A percentile compares a stretch with the other conserved stretches of the same genome.
Evolutionary conservation across 495 filamentous ascomycete species (phyloP).

Genomic region (Daldinia caldariorum): DNA sequence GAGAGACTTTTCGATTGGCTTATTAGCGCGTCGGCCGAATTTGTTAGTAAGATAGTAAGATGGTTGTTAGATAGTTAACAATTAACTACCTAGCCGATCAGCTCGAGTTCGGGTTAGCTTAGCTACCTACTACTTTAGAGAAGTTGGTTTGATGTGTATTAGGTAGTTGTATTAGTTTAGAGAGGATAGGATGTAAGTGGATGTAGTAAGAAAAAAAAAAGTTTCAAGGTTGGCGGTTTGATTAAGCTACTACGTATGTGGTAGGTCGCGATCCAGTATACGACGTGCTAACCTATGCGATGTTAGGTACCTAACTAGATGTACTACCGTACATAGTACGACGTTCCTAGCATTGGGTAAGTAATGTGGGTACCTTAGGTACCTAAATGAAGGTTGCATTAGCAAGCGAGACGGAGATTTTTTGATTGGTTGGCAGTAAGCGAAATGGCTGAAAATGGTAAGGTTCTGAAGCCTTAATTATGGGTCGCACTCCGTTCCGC

Average conservation of each 20-base stretch:
- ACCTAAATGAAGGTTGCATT: conserved; percentile 44
- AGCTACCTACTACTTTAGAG: too few species aligned
- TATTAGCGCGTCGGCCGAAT: background rate
- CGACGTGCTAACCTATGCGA: background rate
- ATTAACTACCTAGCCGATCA: too few species aligned
- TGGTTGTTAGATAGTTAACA: background rate
- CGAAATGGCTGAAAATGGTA: conserved; percentile 48
- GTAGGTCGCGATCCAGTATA: conserved; percentile 12
- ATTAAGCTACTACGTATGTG: conserved; percentile 35
- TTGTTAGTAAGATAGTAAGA: too few species aligned
- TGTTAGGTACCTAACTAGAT: too few species aligned
- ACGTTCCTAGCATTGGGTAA: conserved; percentile 1
- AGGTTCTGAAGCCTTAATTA: conserved; percentile 41
- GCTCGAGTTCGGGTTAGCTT: too few species aligned
- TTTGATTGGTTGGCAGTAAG: conserved; percentile 59
- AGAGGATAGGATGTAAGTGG: too few species aligned
- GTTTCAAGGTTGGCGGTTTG: conserved; percentile 23
- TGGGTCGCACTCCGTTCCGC: conserved; percentile 7
- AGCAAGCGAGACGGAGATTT: conserved; percentile 58
- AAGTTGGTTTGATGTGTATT: too few species aligned
- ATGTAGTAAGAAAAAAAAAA: too few species aligned
- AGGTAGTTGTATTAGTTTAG: background rate
- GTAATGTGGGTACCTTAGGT: conserved; percentile 11
- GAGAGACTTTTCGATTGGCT: background rate
- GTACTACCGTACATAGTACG: background rate